A percentile compares a stretch with the other conserved stretches of the same genome.
Conservation (phyloP, 2,329 filamentous ascomycete genomes). For the Phialophora tarda region DNA sequence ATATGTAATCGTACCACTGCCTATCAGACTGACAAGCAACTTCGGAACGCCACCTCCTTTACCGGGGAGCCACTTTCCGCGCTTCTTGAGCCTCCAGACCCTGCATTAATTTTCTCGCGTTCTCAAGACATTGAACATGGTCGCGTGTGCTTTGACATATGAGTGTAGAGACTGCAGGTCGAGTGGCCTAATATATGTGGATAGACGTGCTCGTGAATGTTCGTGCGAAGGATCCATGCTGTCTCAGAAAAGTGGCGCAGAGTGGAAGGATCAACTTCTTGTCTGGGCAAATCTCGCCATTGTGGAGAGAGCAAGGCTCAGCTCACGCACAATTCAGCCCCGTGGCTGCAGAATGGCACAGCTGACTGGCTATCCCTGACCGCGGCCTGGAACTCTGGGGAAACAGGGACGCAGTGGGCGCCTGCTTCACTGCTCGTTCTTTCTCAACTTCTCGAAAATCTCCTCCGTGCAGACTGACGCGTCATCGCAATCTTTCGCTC, state of each 20-base stretch:
- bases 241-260: background rate
- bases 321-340: background rate
- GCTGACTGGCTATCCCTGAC: constrained; percentile 2
- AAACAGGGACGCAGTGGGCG: background rate
- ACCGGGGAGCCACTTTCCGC: background rate
- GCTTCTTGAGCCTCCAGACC: background rate
- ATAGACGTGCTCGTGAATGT: background rate
- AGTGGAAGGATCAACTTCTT: background rate
- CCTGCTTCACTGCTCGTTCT: constrained; percentile 1
- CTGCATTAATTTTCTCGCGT: background rate
- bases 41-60: constrained; percentile 1
- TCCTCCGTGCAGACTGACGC: background rate
- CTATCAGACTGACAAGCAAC: background rate
- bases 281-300: background rate
- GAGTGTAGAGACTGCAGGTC: background rate
- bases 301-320: background rate
- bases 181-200: background rate
- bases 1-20: background rate
- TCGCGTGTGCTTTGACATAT: background rate
- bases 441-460: constrained; percentile 4
- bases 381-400: background rate
- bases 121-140: background rate
- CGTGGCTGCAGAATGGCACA: background rate
- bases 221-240: background rate
- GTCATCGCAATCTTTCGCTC: background rate